phyloP scores from a whole-genome alignment of 2,329 filamentous ascomycete species.

The Biscogniauxia sp. region DNA sequence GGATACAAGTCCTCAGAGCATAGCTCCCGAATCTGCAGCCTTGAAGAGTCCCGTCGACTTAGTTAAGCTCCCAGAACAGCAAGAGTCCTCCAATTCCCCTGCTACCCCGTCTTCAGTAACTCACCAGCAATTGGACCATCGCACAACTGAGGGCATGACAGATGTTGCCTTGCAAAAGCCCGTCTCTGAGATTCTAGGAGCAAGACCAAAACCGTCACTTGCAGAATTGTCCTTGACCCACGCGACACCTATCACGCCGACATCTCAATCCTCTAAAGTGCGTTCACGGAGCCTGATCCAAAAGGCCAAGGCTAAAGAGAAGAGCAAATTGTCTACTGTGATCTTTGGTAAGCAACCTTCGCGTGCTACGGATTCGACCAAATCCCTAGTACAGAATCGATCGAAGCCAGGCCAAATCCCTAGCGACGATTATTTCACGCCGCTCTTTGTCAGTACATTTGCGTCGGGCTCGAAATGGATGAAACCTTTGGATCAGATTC shows the following conservation, averaged over 20 bases:
- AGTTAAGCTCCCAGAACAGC: constrained; percentile 4
- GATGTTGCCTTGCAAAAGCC: constrained; percentile 31
- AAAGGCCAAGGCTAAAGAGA: constrained; percentile 56
- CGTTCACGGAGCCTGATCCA: constrained; percentile 36
- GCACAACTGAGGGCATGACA: constrained; percentile 27
- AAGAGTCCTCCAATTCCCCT: not conserved
- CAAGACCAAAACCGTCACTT: constrained; percentile 13
- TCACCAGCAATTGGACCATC: constrained; percentile 3
- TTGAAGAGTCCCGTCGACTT: constrained; percentile 4
- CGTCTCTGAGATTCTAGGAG: constrained; percentile 32
- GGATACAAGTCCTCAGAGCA: not conserved
- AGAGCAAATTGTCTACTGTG: constrained; percentile 69
- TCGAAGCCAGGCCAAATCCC: constrained; percentile 44
- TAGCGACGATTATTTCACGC: constrained; percentile 63
- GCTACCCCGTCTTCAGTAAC: constrained; percentile 1
- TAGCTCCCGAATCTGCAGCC: constrained; percentile 2
- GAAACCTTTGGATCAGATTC: constrained; percentile 66
- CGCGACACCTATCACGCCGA: constrained; percentile 27
- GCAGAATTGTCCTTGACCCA: constrained; percentile 11
- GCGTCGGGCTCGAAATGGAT: constrained; percentile 56
- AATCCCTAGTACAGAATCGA: constrained; percentile 37
- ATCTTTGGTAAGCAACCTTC: constrained; percentile 70
- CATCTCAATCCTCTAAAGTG: constrained; percentile 28
- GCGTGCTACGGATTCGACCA: constrained; percentile 46
- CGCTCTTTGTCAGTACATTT: constrained; percentile 59